Conservation (phyloP, 179 eudicot genomes). For the Beta macrorhiza region DNA sequence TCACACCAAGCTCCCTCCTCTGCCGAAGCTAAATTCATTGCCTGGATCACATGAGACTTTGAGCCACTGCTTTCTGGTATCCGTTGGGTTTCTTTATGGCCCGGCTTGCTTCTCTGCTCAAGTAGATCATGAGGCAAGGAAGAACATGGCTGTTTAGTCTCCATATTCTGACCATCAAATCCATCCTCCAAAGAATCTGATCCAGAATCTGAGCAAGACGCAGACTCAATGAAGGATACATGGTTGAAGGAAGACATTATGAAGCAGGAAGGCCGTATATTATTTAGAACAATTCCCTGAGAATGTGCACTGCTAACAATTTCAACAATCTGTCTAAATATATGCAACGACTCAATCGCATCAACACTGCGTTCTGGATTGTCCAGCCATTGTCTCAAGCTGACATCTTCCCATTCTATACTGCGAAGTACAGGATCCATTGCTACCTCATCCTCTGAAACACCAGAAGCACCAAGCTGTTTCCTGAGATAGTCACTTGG, state of each 20-base stretch:
- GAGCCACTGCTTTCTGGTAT: constrained; percentile 46
- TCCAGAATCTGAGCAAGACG: constrained; percentile 83
- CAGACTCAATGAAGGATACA: constrained; percentile 87
- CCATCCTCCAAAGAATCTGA: constrained; percentile 83
- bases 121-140: constrained; percentile 28
- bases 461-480: constrained; percentile 36
- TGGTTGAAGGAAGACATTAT: constrained; percentile 85
- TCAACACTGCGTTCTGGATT: constrained; percentile 65
- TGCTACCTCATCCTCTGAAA: constrained; percentile 39
- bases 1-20: constrained; percentile 22
- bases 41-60: constrained; percentile 42
- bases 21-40: constrained; percentile 22
- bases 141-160: constrained; percentile 44
- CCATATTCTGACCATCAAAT: constrained; percentile 39
- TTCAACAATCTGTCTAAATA: constrained; percentile 82
- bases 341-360: constrained; percentile 72
- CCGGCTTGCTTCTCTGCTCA: constrained; percentile 28
- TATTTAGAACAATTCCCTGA: constrained; percentile 81
- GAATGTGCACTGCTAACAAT: constrained; percentile 80
- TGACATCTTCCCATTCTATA: constrained; percentile 62
- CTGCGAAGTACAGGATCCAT: constrained; percentile 46
- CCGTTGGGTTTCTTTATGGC: constrained; percentile 22
- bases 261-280: constrained; percentile 90
- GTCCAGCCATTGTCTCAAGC: constrained; percentile 90
- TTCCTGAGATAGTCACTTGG: constrained; percentile 40